Evolutionary conservation across 192 early-diverging fungal genomes (phyloP), one percentile per base, ranked within the genome.

Genomic region (Coemansia sp.): DNA sequence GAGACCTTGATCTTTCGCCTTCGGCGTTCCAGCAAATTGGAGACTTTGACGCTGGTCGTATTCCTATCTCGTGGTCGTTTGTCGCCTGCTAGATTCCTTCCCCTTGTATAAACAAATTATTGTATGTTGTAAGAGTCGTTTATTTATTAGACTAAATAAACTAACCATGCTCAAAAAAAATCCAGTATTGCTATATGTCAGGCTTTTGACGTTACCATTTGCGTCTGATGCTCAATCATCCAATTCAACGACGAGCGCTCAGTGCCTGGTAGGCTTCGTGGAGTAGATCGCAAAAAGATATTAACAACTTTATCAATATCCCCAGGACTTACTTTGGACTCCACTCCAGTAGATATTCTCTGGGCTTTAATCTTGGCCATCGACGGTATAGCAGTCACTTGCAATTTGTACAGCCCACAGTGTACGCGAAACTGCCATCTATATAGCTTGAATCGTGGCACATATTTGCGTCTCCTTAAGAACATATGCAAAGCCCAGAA

Each of bases 1-100:
- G 88, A 29, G 76, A 81, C 44, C 74, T 89, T 9, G 88, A 89
- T 70, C 69, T 89, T 16, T 85, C 85, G 20, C 86, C 87, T 10
- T 47, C 68, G 9, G 76, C 86, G 24, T 89, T 88, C 64, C 74
- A 87, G 52, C 65, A 89, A 72, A 77, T 89, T 72, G 88, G 79
- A 12, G 69, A 82, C 46, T 39, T 73, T 41, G 71, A 68, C 40
- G 81, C 72, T 36, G 88, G 88, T 47, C 85, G 81, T 5, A 76
- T 79, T 29, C 62, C 78, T 1, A 88, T 89, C 71, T 79, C 72
- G 5, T 89, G 88, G 88, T 76, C 74, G 39, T 76, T 83, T 67
- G 78, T 76, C 49, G 62, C 62, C 60, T 85, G 78, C 76, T 76
- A 73, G 27, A 27, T 27, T 27, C 24, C 24, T 27, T 27, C 24